These are phyloP conservation scores for Claviceps citrina DNA, from an alignment of 2,329 filamentous ascomycete genomes.

Conservation along the genomic window DNA sequence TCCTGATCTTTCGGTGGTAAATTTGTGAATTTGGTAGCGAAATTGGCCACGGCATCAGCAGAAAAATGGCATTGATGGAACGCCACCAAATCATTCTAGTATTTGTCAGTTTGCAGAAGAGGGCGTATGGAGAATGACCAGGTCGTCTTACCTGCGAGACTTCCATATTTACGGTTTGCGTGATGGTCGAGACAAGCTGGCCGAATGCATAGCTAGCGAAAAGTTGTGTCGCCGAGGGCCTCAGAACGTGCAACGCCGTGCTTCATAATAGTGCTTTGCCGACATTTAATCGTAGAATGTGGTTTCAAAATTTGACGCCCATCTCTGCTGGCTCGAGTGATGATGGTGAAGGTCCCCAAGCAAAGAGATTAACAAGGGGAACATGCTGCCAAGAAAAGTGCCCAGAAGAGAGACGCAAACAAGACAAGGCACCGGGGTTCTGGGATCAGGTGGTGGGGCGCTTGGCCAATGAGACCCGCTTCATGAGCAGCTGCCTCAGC, in stretches of 20 bases:
- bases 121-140: too few species aligned
- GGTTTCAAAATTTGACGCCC: background rate
- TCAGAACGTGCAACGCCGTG: background rate
- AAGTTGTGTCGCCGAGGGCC: background rate
- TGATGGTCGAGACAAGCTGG: background rate
- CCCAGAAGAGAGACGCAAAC: background rate
- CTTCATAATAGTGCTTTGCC: background rate
- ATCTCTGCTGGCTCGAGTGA: background rate
- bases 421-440: background rate
- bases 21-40: conserved; percentile 29
- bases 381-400: background rate
- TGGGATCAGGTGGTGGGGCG: background rate
- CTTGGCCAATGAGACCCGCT: background rate
- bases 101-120: background rate
- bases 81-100: conserved; percentile 41
- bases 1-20: conserved; percentile 12
- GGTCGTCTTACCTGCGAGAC: conserved; percentile 1
- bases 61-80: conserved; percentile 50
- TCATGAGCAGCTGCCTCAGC: background rate
- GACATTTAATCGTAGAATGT: background rate
- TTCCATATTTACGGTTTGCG: background rate
- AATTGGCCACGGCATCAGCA: conserved; percentile 27
- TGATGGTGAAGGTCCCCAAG: background rate
- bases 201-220: background rate
- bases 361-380: background rate